These are phyloP conservation scores for Murraya paniculata DNA, from an alignment of 345 rosid species.

Conservation along the genomic window DNA sequence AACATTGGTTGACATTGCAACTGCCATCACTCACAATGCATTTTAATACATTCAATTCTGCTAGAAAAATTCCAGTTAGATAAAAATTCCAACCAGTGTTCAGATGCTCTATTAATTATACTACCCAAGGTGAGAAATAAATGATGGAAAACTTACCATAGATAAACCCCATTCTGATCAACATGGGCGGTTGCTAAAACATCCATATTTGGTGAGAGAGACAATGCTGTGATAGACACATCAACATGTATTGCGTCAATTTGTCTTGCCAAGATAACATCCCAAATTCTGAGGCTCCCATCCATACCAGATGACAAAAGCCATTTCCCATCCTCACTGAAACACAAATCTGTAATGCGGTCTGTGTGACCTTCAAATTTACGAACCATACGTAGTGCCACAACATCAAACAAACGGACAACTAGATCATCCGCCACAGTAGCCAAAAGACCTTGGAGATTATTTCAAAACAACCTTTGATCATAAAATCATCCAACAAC, in stretches of 20 bases:
- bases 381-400: constrained; percentile 81
- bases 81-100: background rate
- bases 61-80: background rate
- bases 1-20: background rate
- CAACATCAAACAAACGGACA: constrained; percentile 73
- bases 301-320: constrained; percentile 94
- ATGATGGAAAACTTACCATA: constrained; percentile 55
- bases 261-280: constrained; percentile 83
- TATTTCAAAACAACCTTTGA: constrained; percentile 8
- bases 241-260: constrained; percentile 85
- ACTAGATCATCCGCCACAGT: constrained; percentile 83
- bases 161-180: constrained; percentile 85
- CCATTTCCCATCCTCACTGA: constrained; percentile 98
- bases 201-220: constrained; percentile 95
- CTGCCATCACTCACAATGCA: background rate
- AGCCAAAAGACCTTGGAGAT: constrained; percentile 77
- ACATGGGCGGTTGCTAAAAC: constrained; percentile 88
- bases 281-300: constrained; percentile 93
- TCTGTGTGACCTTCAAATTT: constrained; percentile 94
- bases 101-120: background rate
- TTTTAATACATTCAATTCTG: background rate
- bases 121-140: constrained; percentile 2
- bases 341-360: constrained; percentile 82
- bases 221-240: constrained; percentile 79
- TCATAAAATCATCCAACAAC: constrained; percentile 15